Base-by-base conservation (phyloP, 164 flowering plant species). In the Houttuynia cordata region DNA sequence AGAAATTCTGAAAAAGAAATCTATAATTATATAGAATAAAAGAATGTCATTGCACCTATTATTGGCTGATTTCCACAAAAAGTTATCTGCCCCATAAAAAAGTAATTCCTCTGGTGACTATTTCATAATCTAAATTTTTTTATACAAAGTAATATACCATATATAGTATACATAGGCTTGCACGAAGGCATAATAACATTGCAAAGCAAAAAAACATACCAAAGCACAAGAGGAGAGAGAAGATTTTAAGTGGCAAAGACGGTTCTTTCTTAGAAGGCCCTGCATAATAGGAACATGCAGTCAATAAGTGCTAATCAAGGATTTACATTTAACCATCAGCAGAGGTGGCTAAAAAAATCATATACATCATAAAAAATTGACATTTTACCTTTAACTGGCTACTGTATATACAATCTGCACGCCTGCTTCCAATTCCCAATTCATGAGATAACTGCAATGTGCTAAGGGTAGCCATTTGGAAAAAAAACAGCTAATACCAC, bases 401-500 rank as follows among this genome's bases (percentile, higher is more conserved):
- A 58, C 41, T 24, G 62, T 58, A 62, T 40, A 64, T 57, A 53
- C 52, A 67, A 61, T 24, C 59, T 41, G 58, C 20, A 40, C 53
- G n/a, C 17, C 63, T 61, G 64, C 63, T 69, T 57, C 70, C 65
- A 63, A 80, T 60, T 40, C 82, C 74, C 61, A 75, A 60, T 37
- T 83, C 79, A 62, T 62, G 75, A 63, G 82, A 73, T 52, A 82
- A 64, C 63, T 72, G 88, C 74, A 82, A 68, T 19, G 91, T 76
- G 69, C 79, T 69, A 64, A 76, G 60, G 62, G 67, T 56, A 30
- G 76, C 78, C 97, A 85, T 83, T 25, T 64, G 56, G 51, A 56
- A 39, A 25, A 8, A 54, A 55, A 61, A 24, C 65, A 55, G 9
- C 71, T 51, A 63, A 61, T 40, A 41, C 54, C 58, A 61, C 42